Conservation (phyloP, 2,329 filamentous ascomycete species). For the Colletotrichum truncatum region DNA sequence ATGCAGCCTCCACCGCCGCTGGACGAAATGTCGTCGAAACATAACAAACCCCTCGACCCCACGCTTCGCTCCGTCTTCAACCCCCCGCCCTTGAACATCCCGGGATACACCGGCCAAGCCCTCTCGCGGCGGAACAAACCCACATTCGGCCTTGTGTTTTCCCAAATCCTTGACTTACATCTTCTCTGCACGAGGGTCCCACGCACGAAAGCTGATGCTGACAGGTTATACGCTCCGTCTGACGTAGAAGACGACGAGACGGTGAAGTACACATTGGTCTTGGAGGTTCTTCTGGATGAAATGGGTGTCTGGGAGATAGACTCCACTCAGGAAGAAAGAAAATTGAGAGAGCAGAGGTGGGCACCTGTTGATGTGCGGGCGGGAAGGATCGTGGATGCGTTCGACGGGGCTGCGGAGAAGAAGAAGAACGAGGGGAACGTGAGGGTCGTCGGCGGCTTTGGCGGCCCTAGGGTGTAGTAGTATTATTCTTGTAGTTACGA, state of each 20-base stretch:
- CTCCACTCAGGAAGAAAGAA: constrained; percentile 36
- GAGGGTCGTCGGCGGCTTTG: constrained; percentile 44
- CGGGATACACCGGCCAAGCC: constrained; percentile 33
- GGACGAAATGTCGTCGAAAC: not conserved
- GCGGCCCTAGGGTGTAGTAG: constrained; percentile 42
- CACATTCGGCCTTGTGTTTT: constrained; percentile 63
- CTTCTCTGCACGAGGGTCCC: constrained; percentile 59
- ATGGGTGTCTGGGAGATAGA: constrained; percentile 52
- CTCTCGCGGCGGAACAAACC: constrained; percentile 51
- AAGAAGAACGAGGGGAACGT: constrained; percentile 33
- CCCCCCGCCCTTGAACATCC: constrained; percentile 37
- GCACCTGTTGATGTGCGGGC: constrained; percentile 53
- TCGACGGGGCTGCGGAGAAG: constrained; percentile 35
- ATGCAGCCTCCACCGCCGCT: constrained; percentile 1
- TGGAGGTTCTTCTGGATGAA: constrained; percentile 63
- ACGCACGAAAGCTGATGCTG: constrained; percentile 49
- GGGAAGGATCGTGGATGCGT: constrained; percentile 50
- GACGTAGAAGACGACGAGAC: constrained; percentile 3
- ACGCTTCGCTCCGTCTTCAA: constrained; percentile 62
- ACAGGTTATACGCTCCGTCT: constrained; percentile 37
- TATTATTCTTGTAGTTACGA: too few species aligned
- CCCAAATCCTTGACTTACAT: constrained; percentile 64
- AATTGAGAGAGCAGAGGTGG: constrained; percentile 63
- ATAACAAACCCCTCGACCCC: constrained; percentile 43
- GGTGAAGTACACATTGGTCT: constrained; percentile 48